Base-by-base conservation (phyloP, 192 early-diverging fungal genomes). In the Backusella westeae region DNA sequence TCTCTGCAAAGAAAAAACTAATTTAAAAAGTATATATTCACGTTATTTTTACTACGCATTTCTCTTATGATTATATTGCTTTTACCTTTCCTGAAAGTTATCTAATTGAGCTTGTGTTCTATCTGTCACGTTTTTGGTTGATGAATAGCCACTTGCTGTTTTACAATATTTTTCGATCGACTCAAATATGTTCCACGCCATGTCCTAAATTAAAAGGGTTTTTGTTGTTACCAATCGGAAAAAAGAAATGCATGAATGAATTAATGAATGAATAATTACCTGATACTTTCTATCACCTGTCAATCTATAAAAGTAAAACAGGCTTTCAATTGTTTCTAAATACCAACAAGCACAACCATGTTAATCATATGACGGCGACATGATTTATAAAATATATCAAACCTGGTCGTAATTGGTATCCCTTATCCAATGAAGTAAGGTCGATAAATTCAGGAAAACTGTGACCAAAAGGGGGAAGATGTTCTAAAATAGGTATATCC, bases 251-350 rank as follows among this genome's bases (percentile, higher is more conserved):
- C 10, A 10, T 39, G 38, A 39, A 39, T 39, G 10, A 12, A 38
- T 38, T 7, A 38, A 38, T 38, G 38, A 66, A 65, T 29, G 36
- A 26, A 38, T 36, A 8, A 34, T 34, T 69, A 77, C 75, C 71
- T 89, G 90, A 52, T 93, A 93, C 9, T 71, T 74, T 4, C 71
- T 78, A 42, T 94, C 85, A 4, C 93, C 93, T 7, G 93, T 94
- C 32, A 93, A 69, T n/a, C 92, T 86, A 74, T 91, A 94, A 83
- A 93, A 85, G 67, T 89, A 86, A 82, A 92, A 94, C 15, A 93
- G 80, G 71, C 90, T 91, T 78, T 94, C 93, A 29, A 94, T 71
- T 0, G 90, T 89, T 89, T 94, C 93, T 88, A 71, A 49, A 71
- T 63, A 73, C 12, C 21, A 53, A 72, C 34, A 26, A 42, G 19